Evolutionary conservation across 345 rosid species (phyloP).

Genomic region (Arabidopsis arenosa): DNA sequence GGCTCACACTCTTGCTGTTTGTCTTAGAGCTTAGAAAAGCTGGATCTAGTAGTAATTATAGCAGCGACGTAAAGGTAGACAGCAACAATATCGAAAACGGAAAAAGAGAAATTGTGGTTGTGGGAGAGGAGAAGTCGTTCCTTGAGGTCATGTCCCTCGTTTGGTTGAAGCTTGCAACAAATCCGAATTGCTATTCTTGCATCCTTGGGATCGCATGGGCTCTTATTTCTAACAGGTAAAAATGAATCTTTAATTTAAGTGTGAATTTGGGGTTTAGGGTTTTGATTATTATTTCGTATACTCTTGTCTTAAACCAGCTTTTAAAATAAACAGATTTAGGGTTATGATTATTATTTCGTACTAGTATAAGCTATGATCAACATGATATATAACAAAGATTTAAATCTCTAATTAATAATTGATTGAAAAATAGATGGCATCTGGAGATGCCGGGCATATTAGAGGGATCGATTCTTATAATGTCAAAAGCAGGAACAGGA

Average conservation of each 20-base stretch:
- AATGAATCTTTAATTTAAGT: neutral
- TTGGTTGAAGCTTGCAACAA: constrained; percentile 62
- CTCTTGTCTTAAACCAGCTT: neutral
- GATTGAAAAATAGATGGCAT: constrained; percentile 63
- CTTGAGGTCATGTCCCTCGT: constrained; percentile 61
- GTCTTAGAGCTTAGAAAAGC: constrained; percentile 69
- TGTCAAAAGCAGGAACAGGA: constrained; percentile 94
- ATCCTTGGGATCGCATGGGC: constrained; percentile 78
- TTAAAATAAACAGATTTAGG: neutral
- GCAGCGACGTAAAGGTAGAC: constrained; percentile 9
- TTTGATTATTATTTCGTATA: too few relatives aligned
- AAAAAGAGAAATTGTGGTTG: constrained; percentile 16
- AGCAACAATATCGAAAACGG: constrained; percentile 31
- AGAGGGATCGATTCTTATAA: constrained; percentile 71
- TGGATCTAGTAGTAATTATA: constrained; percentile 19
- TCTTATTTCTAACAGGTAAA: constrained; percentile 66
- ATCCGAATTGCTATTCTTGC: constrained; percentile 79
- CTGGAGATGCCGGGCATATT: constrained; percentile 78
- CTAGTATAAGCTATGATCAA: neutral
- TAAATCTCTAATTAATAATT: neutral
- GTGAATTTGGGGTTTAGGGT: neutral
- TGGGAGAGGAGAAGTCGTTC: constrained; percentile 42
- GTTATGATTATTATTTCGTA: neutral
- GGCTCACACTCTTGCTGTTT: constrained; percentile 76
- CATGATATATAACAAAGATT: neutral